phyloP scores from a whole-genome alignment of 2,329 filamentous ascomycete species.

The Penicillium rolfsii region DNA sequence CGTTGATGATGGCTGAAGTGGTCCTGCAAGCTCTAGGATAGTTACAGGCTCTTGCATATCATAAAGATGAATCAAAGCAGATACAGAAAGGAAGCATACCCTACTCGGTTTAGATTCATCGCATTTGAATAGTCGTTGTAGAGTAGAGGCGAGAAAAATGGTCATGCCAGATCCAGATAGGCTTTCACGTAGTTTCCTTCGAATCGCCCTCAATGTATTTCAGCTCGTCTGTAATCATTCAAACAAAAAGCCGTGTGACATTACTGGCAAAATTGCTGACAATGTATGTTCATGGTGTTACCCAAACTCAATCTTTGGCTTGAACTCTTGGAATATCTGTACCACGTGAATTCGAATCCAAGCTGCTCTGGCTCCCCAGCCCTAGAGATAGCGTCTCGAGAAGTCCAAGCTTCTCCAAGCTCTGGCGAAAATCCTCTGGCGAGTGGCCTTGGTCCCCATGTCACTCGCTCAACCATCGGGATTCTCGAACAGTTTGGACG shows the following conservation, averaged over 20 bases:
- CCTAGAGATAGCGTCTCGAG: conserved; percentile 29
- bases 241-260: neutral
- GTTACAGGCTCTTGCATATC: too few relatives aligned
- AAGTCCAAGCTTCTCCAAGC: conserved; percentile 32
- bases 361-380: conserved; percentile 26
- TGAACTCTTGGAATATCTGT: neutral
- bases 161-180: too few relatives aligned
- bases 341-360: conserved; percentile 26
- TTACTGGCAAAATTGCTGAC: neutral
- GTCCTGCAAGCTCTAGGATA: conserved; percentile 36
- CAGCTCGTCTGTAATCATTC: neutral
- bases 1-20: conserved; percentile 43
- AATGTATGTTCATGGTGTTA: neutral
- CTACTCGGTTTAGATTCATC: neutral
- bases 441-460: conserved; percentile 6
- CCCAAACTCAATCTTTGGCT: neutral
- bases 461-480: too few relatives aligned
- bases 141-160: too few relatives aligned
- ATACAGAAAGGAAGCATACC: neutral
- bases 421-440: conserved; percentile 23
- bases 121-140: too few relatives aligned
- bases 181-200: too few relatives aligned
- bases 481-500: neutral
- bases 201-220: too few relatives aligned
- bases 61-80: neutral